Conservation (phyloP, 2,329 filamentous ascomycete genomes). For the Leptographium radiaticola region DNA sequence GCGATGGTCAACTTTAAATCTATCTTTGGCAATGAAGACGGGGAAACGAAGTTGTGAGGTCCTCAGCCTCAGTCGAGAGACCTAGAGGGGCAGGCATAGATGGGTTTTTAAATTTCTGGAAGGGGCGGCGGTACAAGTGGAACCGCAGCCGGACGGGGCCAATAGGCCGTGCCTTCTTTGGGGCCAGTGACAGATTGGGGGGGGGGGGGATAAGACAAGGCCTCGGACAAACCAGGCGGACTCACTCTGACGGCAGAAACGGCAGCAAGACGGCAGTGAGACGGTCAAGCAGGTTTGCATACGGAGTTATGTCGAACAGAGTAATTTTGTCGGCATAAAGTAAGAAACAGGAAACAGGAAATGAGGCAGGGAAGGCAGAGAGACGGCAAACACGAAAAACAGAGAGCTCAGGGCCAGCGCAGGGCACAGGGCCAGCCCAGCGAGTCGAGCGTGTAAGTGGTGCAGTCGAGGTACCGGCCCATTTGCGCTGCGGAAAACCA, state of each 20-base stretch:
- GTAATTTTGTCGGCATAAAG: too few species aligned
- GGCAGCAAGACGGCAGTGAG: not conserved
- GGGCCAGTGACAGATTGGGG: not conserved
- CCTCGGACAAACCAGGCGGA: not conserved
- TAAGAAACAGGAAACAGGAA: too few species aligned
- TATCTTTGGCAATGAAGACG: constrained; percentile 7
- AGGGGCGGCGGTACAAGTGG: constrained; percentile 5
- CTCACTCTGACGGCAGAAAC: not conserved
- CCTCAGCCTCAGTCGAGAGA: constrained; percentile 9
- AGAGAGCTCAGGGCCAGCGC: too few species aligned
- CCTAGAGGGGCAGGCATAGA: constrained; percentile 2
- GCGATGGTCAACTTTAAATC: constrained; percentile 3
- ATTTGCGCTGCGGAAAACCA: not conserved
- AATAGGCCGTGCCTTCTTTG: not conserved
- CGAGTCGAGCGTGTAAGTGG: too few species aligned
- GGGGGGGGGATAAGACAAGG: not conserved
- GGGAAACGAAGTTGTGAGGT: constrained; percentile 4
- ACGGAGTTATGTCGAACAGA: not conserved
- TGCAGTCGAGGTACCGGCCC: too few species aligned
- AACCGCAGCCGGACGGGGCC: constrained; percentile 2
- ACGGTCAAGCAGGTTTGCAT: too few species aligned
- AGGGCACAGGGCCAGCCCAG: too few species aligned
- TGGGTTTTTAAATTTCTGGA: constrained; percentile 6
- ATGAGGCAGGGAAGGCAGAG: too few species aligned
- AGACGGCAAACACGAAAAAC: too few species aligned